A percentile compares a stretch with the other conserved stretches of the same genome.
Conservation (phyloP, 228 moss, liverwort and hornwort genomes). For the Sphagnum fallax region DNA sequence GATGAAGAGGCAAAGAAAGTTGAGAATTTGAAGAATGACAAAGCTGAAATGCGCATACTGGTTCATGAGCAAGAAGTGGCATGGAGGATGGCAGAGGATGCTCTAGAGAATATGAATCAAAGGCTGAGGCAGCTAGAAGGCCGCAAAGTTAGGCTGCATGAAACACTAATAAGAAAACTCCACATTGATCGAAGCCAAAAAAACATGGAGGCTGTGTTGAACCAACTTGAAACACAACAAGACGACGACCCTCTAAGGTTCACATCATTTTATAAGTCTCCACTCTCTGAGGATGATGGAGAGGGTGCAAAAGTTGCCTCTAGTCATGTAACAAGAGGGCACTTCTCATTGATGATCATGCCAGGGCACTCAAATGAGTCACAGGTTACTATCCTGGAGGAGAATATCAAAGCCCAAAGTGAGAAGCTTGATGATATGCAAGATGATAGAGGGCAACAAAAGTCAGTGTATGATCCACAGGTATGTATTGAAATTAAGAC, state of each 20-base stretch:
- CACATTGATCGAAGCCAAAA: background rate
- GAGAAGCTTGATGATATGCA: background rate
- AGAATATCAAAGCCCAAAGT: background rate
- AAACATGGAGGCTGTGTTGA: slow-evolving; percentile 7
- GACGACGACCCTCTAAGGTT: slow-evolving; percentile 24
- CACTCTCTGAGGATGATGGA: slow-evolving; percentile 6
- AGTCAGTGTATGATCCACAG: background rate
- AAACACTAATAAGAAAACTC: slow-evolving; percentile 11
- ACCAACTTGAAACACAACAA: slow-evolving; percentile 10
- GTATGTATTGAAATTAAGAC: background rate
- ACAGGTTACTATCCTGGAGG: background rate
- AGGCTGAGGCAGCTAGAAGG: slow-evolving; percentile 29
- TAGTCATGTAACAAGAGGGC: background rate
- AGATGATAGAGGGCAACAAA: background rate
- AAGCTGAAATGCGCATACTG: slow-evolving; percentile 31
- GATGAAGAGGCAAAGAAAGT: background rate
- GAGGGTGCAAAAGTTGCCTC: background rate
- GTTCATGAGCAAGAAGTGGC: slow-evolving; percentile 33
- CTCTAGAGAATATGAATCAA: slow-evolving; percentile 34
- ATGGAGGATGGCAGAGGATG: slow-evolving; percentile 36
- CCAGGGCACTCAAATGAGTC: background rate
- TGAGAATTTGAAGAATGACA: slow-evolving; percentile 28
- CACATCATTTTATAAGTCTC: slow-evolving; percentile 25
- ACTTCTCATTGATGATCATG: background rate
- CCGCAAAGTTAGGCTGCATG: slow-evolving; percentile 28